Base-by-base conservation (phyloP, 805 yeast genomes). In the Torulaspora quercuum region DNA sequence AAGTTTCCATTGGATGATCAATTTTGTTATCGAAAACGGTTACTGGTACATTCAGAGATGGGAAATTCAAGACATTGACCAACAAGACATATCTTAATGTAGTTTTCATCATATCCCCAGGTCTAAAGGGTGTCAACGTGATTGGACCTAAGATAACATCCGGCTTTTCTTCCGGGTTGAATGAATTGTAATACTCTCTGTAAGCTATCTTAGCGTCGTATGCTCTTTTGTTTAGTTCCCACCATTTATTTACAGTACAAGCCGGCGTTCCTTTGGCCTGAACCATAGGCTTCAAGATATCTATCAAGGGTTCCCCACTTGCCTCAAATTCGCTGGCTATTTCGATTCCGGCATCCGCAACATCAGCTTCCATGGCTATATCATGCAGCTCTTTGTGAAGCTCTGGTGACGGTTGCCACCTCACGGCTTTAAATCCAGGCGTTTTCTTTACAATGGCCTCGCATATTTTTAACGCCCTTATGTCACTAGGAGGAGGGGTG, bases 291-390 rank as follows among this genome's bases (percentile, higher is more conserved):
- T 42, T 33, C 19, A 46, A 18, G 19, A 44, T 44, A n/a, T 35
- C 44, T 5, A 36, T 26, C 10, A 44, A 7, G 9, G 50, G 50
- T 22, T 46, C 50, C 10, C 48, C 50, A 18, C 40, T 39, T 6
- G 25, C 22, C 10, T 30, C 27, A 6, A 46, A 38, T 25, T 46
- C 50, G 7, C 27, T 16, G 21, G 18, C 36, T 17, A 46, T 46
- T 24, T 46, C 50, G 5, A 18, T 32, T 18, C 48, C 50, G 2
- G 48, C 46, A 26, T 46, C 50, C 7, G 48, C 48, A n/a, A 44
- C 23, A 29, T 46, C 50, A 3, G 46, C 41, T 29, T 42, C 40
- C 36, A 39, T 37, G 6, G 50, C 50, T 23, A 44, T 28, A 6
- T 35, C 36, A 18, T 35, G 40, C 14, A 46, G 13, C 19, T 41